Conservation (phyloP, 192 early-diverging fungal species). For the Coemansia sp. region DNA sequence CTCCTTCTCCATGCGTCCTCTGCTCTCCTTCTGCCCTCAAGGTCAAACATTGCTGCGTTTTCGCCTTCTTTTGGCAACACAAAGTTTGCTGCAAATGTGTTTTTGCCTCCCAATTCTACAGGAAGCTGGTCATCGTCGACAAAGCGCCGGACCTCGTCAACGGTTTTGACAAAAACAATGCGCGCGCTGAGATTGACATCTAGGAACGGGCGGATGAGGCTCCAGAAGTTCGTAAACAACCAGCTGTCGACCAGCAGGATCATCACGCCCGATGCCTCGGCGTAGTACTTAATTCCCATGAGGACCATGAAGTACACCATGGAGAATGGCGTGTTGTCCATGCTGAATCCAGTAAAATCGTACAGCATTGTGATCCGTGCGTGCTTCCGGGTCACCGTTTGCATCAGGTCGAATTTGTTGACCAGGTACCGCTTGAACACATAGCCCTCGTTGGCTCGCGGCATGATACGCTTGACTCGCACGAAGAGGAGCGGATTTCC, state of each 20-base stretch:
- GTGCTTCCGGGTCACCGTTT: constrained; percentile 27
- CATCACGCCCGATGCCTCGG: constrained; percentile 39
- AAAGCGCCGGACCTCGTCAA: constrained; percentile 35
- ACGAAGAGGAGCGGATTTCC: constrained; percentile 34
- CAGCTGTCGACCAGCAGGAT: constrained; percentile 53
- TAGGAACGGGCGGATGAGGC: constrained; percentile 40
- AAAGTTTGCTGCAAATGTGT: constrained; percentile 17
- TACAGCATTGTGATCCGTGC: constrained; percentile 33
- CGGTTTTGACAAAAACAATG: constrained; percentile 45
- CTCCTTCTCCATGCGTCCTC: constrained; percentile 32
- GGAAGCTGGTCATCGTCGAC: constrained; percentile 47
- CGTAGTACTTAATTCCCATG: constrained; percentile 37
- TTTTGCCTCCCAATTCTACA: constrained; percentile 28
- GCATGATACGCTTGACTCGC: constrained; percentile 36
- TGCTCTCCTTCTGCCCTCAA: constrained; percentile 24
- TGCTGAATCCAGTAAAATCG: constrained; percentile 44
- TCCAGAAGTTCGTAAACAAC: constrained; percentile 54
- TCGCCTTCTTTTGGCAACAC: constrained; percentile 34
- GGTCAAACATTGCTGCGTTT: constrained; percentile 34
- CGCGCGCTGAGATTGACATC: constrained; percentile 47
- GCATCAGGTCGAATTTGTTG: constrained; percentile 27
- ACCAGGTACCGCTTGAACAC: constrained; percentile 41
- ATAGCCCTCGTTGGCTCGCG: constrained; percentile 29
- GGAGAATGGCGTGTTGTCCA: constrained; percentile 45
- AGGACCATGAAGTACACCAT: constrained; percentile 44